A percentile compares a stretch with the other conserved stretches of the same genome.
Evolutionary conservation across 331 rosid species (phyloP).

Genomic region (Saraca asoca): DNA sequence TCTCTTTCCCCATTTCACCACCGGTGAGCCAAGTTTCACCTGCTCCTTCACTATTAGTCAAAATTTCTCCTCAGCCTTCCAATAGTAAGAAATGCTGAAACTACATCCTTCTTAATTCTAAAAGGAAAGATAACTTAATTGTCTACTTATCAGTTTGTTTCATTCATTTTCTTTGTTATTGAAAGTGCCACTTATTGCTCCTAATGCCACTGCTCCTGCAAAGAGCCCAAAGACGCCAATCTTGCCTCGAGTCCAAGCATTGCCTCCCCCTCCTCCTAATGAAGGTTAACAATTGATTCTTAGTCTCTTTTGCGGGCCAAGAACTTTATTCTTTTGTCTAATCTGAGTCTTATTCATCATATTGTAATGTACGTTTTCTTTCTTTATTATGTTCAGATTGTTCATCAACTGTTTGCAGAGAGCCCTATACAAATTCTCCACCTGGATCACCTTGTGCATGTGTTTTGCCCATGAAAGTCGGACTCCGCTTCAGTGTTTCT

Average conservation of each 20-base stretch:
- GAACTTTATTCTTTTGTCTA: slow-evolving; percentile 15
- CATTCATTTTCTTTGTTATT: slow-evolving; percentile 34
- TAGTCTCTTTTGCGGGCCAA: slow-evolving; percentile 22
- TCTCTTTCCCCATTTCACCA: slow-evolving; percentile 40
- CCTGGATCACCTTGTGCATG: slow-evolving; percentile 88
- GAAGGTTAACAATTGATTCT: slow-evolving; percentile 49
- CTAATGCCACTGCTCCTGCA: slow-evolving; percentile 50
- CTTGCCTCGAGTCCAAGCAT: slow-evolving; percentile 52
- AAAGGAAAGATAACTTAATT: slow-evolving; percentile 21
- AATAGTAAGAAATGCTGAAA: slow-evolving; percentile 49
- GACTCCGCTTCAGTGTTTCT: slow-evolving; percentile 70
- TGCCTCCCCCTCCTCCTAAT: slow-evolving; percentile 95
- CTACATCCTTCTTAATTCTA: slow-evolving; percentile 9
- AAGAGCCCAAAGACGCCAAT: slow-evolving; percentile 47
- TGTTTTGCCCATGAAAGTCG: slow-evolving; percentile 85
- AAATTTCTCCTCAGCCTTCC: slow-evolving; percentile 37
- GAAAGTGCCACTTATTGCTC: slow-evolving; percentile 45
- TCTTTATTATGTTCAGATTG: slow-evolving; percentile 62
- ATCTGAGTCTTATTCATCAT: slow-evolving; percentile 24
- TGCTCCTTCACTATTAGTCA: slow-evolving; percentile 51
- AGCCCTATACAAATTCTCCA: slow-evolving; percentile 79
- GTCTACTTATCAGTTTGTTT: slow-evolving; percentile 16
- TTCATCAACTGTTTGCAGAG: slow-evolving; percentile 61
- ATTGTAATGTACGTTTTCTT: slow-evolving; percentile 26
- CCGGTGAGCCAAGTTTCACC: slow-evolving; percentile 47